phyloP scores from a whole-genome alignment of 2,329 filamentous ascomycete genomes.

The Trichoderma aggressivum region DNA sequence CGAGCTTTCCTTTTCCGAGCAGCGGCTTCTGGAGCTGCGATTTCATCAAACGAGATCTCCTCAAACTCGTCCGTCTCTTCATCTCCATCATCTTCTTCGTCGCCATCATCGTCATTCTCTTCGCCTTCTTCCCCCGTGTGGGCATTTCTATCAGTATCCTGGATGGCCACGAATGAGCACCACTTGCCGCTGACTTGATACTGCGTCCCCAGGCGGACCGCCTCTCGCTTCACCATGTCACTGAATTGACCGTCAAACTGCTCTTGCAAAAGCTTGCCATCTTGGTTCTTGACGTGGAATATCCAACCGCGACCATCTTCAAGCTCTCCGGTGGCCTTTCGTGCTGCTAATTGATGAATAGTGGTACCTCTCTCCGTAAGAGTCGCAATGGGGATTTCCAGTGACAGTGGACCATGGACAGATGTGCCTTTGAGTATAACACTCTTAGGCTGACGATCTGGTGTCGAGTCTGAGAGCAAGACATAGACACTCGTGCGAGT shows the following conservation, averaged over 20 bases:
- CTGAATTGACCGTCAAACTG: constrained; percentile 49
- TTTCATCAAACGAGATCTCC: background rate
- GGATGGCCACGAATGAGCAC: constrained; percentile 69
- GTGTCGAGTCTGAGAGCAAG: constrained; percentile 53
- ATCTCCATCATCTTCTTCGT: background rate
- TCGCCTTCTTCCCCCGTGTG: background rate
- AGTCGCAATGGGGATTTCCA: constrained; percentile 60
- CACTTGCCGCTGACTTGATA: constrained; percentile 68
- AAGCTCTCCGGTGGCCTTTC: constrained; percentile 64
- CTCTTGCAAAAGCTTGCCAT: constrained; percentile 44
- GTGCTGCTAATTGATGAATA: constrained; percentile 68
- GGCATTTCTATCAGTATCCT: constrained; percentile 34
- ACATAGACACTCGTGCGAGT: constrained; percentile 64
- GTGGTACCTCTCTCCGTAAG: constrained; percentile 47
- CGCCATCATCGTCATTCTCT: background rate
- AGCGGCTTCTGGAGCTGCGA: background rate
- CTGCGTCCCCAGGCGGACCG: constrained; percentile 60
- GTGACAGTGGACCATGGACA: constrained; percentile 54
- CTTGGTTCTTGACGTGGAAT: constrained; percentile 44
- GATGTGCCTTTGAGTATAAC: constrained; percentile 58
- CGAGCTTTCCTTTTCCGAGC: background rate
- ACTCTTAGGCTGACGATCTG: constrained; percentile 42
- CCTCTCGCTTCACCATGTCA: constrained; percentile 62
- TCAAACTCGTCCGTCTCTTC: background rate
- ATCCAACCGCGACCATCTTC: constrained; percentile 70